Percentiles rank a stretch among this genome's conserved stretches.
Conservation (phyloP, 305 asterid genomes). For the Rubia peregrina region DNA sequence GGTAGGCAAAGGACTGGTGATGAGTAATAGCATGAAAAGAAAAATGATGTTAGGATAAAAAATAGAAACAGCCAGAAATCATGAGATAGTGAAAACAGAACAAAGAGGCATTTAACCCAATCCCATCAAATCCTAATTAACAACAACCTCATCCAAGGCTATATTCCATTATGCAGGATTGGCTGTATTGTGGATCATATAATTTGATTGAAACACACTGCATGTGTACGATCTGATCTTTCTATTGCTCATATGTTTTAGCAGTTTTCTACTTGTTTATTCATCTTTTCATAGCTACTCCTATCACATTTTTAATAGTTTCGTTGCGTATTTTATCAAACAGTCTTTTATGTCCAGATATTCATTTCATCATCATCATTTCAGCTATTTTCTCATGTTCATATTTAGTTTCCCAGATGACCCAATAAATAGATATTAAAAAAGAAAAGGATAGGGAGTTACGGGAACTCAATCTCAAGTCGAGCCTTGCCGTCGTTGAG, state of each 20-base stretch:
- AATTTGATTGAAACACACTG: not conserved
- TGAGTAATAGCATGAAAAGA: constrained; percentile 15
- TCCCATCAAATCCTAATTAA: not conserved
- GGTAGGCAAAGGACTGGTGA: constrained; percentile 80
- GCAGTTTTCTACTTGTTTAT: no score
- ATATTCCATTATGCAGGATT: not conserved
- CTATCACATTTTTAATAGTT: not conserved
- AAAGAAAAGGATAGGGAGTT: constrained; percentile 3
- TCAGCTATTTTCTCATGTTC: not conserved
- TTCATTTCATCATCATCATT: not conserved
- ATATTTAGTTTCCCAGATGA: not conserved
- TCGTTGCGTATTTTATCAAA: not conserved
- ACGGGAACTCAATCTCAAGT: constrained; percentile 95
- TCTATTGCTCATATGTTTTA: no score
- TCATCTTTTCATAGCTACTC: not conserved
- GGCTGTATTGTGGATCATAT: not conserved
- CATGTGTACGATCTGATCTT: not conserved
- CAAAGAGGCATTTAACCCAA: not conserved
- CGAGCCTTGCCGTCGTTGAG: constrained; percentile 74
- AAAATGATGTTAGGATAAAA: constrained; percentile 27
- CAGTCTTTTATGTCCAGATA: not conserved
- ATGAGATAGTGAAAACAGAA: not conserved
- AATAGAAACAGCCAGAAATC: not conserved
- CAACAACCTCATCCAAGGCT: no score
- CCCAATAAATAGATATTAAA: not conserved